Percentiles rank a stretch among this genome's conserved stretches.
Conservation (phyloP, 805 yeast genomes). For the Saccharomycopsis schoenii region DNA sequence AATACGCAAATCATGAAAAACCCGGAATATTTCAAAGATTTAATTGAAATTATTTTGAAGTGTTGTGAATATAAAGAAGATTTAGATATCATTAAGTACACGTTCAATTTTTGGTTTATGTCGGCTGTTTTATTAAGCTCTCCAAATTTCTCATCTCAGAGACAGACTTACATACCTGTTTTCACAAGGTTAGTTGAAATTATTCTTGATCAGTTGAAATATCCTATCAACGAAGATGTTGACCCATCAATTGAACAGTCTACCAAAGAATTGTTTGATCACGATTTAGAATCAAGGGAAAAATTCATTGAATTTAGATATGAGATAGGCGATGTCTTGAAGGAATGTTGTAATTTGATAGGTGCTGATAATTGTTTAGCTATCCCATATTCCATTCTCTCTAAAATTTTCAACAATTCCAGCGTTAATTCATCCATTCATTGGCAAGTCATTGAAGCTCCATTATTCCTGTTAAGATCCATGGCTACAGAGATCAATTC, state of each 20-base stretch:
- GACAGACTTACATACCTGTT: conserved; percentile 37
- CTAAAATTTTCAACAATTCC: conserved; percentile 1
- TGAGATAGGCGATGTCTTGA: conserved; percentile 95
- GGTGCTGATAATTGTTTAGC: conserved; percentile 64
- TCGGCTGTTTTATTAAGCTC: conserved; percentile 51
- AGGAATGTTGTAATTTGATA: conserved; percentile 86
- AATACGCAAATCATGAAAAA: conserved; percentile 69
- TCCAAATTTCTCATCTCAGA: conserved; percentile 25
- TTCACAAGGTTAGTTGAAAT: conserved; percentile 50
- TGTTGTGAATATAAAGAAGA: conserved; percentile 71
- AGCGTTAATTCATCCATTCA: conserved; percentile 17
- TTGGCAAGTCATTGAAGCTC: conserved; percentile 89
- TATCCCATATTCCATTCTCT: conserved; percentile 43
- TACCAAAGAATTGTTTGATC: conserved; percentile 41
- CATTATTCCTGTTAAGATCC: conserved; percentile 79
- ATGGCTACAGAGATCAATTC: conserved; percentile 87
- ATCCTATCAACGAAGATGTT: conserved; percentile 42
- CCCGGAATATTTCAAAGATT: conserved; percentile 58
- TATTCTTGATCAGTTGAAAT: conserved; percentile 60
- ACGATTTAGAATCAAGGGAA: conserved; percentile 76
- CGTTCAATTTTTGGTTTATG: conserved; percentile 87
- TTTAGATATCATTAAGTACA: conserved; percentile 78
- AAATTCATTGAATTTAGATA: conserved; percentile 89
- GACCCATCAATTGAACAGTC: conserved; percentile 1
- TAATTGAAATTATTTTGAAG: conserved; percentile 64